Conservation (phyloP, 2,329 filamentous ascomycete species). For the Colletotrichum liaoningense region DNA sequence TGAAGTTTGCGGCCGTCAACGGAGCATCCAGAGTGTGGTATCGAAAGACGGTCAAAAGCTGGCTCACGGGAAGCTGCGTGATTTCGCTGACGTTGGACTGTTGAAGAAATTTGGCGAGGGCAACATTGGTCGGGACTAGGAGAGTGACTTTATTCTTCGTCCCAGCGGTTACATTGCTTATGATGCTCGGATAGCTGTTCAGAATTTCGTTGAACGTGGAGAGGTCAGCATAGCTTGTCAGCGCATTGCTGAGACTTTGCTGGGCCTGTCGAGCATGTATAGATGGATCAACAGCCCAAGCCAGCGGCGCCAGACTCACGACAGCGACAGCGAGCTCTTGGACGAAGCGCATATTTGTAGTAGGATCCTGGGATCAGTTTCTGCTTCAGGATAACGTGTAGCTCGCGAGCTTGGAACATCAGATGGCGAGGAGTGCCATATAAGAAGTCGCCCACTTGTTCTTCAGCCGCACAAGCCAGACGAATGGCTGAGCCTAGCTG, state of each 20-base stretch:
- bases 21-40: slow-evolving; percentile 42
- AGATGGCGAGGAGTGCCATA: neutral
- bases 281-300: neutral
- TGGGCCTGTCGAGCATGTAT: neutral
- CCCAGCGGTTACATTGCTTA: neutral
- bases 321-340: neutral
- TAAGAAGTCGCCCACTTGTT: neutral
- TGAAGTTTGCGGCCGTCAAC: slow-evolving; percentile 35
- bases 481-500: neutral
- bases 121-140: slow-evolving; percentile 30
- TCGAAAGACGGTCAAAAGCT: slow-evolving; percentile 49
- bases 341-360: slow-evolving; percentile 8
- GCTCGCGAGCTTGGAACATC: neutral
- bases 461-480: neutral
- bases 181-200: slow-evolving; percentile 12
- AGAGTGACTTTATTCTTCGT: slow-evolving; percentile 16
- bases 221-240: slow-evolving; percentile 16
- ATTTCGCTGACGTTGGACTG: slow-evolving; percentile 38
- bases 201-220: slow-evolving; percentile 29
- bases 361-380: neutral
- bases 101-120: slow-evolving; percentile 20
- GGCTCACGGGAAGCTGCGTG: slow-evolving; percentile 46
- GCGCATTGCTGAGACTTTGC: slow-evolving; percentile 15
- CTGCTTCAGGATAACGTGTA: too few relatives aligned
- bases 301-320: neutral